phyloP scores from a whole-genome alignment of 2,329 filamentous ascomycete species.

The Xylaria sp. region DNA sequence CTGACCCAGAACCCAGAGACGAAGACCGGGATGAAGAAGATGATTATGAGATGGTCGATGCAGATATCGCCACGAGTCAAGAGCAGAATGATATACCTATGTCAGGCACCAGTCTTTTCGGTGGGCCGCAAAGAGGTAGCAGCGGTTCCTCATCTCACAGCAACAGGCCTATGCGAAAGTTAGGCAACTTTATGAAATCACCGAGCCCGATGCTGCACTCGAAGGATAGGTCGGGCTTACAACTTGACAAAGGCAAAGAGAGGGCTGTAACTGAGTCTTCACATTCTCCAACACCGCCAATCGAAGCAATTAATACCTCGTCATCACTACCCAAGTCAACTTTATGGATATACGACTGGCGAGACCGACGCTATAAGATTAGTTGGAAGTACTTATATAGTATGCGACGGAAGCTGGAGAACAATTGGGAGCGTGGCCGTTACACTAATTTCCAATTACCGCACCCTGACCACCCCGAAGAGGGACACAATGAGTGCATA shows the following conservation, averaged over 20 bases:
- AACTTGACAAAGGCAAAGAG: conserved; percentile 50
- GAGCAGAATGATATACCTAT: conserved; percentile 43
- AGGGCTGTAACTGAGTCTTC: conserved; percentile 46
- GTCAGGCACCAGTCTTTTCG: conserved; percentile 44
- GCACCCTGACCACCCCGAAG: conserved; percentile 79
- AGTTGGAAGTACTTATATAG: conserved; percentile 96
- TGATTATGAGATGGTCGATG: conserved; percentile 61
- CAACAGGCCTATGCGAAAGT: conserved; percentile 42
- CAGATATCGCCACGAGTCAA: conserved; percentile 45
- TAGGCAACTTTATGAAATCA: conserved; percentile 50
- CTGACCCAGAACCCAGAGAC: conserved; percentile 50
- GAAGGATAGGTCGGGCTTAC: conserved; percentile 40
- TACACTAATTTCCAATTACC: conserved; percentile 91
- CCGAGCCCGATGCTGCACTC: conserved; percentile 47
- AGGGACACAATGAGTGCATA: conserved; percentile 91
- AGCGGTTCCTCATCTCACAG: conserved; percentile 46
- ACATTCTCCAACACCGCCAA: conserved; percentile 25
- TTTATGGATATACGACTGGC: conserved; percentile 62
- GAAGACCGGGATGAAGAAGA: conserved; percentile 62
- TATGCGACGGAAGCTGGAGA: conserved; percentile 83
- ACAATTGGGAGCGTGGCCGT: conserved; percentile 88
- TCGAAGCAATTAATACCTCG: conserved; percentile 24
- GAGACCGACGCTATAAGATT: conserved; percentile 67
- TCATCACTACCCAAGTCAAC: conserved; percentile 54
- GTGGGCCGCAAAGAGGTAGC: conserved; percentile 39